phyloP scores from a whole-genome alignment of 148 eudicot species.

The Amaranthus hypochondriacus region DNA sequence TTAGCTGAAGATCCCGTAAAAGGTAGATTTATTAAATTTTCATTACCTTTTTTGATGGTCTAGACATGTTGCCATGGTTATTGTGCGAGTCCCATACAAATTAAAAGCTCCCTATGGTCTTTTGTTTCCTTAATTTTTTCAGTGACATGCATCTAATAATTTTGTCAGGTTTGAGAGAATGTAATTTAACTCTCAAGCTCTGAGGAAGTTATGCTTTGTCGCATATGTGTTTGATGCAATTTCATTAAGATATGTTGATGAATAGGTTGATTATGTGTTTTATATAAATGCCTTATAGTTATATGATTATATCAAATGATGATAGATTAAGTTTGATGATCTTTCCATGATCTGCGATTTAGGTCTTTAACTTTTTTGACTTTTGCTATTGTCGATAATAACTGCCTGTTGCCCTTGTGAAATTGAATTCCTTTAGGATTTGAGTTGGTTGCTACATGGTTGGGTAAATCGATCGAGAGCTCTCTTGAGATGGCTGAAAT shows the following conservation, averaged over 20 bases:
- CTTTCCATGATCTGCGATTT: neutral
- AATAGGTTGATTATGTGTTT: constrained; percentile 9
- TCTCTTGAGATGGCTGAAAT: constrained; percentile 97
- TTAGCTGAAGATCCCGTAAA: constrained; percentile 87
- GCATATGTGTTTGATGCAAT: neutral
- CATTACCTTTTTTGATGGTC: neutral
- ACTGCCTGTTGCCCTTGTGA: constrained; percentile 15
- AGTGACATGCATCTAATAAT: neutral
- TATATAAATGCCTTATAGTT: neutral
- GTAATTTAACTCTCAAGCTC: constrained; percentile 2
- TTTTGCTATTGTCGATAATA: neutral
- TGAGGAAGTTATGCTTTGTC: neutral
- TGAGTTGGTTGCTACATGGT: constrained; percentile 65
- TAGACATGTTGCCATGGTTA: neutral
- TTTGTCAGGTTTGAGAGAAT: neutral
- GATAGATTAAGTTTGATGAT: neutral
- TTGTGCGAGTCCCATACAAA: neutral
- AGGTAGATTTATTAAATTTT: constrained; percentile 37
- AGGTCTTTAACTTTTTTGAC: neutral
- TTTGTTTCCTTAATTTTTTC: neutral
- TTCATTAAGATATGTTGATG: neutral
- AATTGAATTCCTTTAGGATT: constrained; percentile 48
- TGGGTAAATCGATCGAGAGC: constrained; percentile 62
- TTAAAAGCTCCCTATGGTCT: neutral
- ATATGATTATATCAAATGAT: neutral